Evolutionary conservation across 768 basidiomycete genomes (phyloP).

Genomic region (Kwoniella newhampshirensis): DNA sequence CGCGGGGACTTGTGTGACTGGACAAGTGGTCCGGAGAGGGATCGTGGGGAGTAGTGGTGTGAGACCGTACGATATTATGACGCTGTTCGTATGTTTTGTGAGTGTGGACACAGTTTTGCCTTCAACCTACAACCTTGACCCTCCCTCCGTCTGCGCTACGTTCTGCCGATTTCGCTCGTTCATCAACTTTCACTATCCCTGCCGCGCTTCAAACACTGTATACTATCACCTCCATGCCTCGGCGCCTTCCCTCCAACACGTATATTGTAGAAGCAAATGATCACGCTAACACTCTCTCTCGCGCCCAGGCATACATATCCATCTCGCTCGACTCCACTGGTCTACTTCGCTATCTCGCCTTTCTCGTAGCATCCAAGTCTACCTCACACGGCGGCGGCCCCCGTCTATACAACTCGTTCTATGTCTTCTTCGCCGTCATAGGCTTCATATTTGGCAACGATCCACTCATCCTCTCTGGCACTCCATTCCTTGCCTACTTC

Average conservation of each 20-base stretch:
- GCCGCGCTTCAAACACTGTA: background rate
- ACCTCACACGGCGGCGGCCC: conserved; percentile 63
- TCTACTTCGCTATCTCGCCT: conserved; percentile 78
- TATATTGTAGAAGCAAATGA: no score
- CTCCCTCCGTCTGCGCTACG: background rate
- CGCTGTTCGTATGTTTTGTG: conserved; percentile 81
- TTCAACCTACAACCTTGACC: background rate
- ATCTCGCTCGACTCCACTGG: conserved; percentile 89
- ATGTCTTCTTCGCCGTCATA: conserved; percentile 72
- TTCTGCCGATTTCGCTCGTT: background rate
- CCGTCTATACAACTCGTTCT: conserved; percentile 75
- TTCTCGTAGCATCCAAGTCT: conserved; percentile 80
- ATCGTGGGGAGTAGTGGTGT: conserved; percentile 78
- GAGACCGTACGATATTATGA: conserved; percentile 88
- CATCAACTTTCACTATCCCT: background rate
- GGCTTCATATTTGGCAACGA: conserved; percentile 88
- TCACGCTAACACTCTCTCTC: no score
- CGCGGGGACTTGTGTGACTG: conserved; percentile 54
- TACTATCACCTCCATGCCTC: no score
- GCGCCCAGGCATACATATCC: conserved; percentile 70
- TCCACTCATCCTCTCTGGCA: conserved; percentile 88
- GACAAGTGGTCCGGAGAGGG: conserved; percentile 65
- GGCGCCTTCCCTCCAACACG: no score
- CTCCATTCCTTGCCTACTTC: conserved; percentile 85
- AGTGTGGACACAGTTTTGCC: conserved; percentile 20